phyloP scores from a whole-genome alignment of 1,139 yeast genomes.

The Groenewaldozyma sp. region DNA sequence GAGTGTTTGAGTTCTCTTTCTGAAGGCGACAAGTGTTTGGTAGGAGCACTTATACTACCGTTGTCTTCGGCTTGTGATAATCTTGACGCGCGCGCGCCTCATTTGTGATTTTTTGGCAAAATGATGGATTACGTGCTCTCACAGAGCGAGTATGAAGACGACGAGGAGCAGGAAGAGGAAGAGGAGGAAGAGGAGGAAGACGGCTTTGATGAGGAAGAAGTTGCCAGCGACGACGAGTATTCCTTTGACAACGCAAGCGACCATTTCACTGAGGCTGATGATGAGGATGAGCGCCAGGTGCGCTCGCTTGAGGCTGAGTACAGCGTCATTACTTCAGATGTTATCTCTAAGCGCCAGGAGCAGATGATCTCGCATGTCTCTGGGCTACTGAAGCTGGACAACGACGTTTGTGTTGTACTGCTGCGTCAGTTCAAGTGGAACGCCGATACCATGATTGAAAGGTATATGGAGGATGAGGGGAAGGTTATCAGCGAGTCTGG shows the following conservation, averaged over 20 bases:
- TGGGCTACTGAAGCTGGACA: constrained; percentile 31
- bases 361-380: constrained; percentile 25
- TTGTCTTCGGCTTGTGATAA: too few relatives aligned
- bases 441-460: constrained; percentile 59
- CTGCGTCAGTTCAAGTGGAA: constrained; percentile 65
- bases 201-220: constrained; percentile 2
- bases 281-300: constrained; percentile 13
- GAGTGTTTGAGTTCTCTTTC: too few relatives aligned
- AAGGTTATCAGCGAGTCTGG: constrained; percentile 44
- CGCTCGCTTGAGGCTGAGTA: constrained; percentile 23
- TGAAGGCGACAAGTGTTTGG: too few relatives aligned
- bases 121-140: too few relatives aligned
- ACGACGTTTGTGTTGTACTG: constrained; percentile 41
- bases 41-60: too few relatives aligned
- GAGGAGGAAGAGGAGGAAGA: not conserved
- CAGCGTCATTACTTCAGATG: constrained; percentile 23
- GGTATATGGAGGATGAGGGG: constrained; percentile 48
- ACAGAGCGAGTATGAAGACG: too few relatives aligned
- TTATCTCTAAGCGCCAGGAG: constrained; percentile 22
- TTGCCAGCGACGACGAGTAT: constrained; percentile 12
- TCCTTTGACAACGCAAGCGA: constrained; percentile 12
- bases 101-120: too few relatives aligned
- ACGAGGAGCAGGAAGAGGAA: not conserved
- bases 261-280: constrained; percentile 10
- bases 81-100: too few relatives aligned